Conservation (phyloP, 208 protist genomes). For the Perkinsela sp. region DNA sequence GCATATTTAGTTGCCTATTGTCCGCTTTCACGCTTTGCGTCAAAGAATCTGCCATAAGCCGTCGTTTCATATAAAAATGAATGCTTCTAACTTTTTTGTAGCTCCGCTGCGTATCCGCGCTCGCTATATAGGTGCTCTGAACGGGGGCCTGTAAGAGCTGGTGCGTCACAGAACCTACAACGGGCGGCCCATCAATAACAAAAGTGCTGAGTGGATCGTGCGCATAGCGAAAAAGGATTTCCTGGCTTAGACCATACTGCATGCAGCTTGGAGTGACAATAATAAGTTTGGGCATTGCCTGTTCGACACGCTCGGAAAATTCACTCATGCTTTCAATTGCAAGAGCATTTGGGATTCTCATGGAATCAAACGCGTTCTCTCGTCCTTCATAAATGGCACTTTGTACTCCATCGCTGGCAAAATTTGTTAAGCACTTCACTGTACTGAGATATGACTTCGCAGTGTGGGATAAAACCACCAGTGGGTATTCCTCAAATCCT, state of each 20-base stretch:
- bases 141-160: not conserved
- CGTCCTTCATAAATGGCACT: not conserved
- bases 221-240: not conserved
- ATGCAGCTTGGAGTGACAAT: not conserved
- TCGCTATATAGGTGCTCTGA: not conserved
- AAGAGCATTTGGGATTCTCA: not conserved
- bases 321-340: not conserved
- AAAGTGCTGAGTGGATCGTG: not conserved
- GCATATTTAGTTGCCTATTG: not conserved
- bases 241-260: not conserved
- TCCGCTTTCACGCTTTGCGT: not conserved
- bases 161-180: not conserved
- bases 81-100: not conserved
- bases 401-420: not conserved
- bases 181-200: not conserved
- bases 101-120: not conserved
- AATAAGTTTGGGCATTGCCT: not conserved
- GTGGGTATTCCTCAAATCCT: not conserved
- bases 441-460: not conserved
- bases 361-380: not conserved
- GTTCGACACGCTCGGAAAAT: not conserved
- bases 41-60: not conserved
- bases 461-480: not conserved
- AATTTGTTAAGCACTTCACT: not conserved
- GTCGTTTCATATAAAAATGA: conserved; percentile 1